These are phyloP conservation scores for Debaryomyces sp. DNA, from an alignment of 1,139 yeast genomes.

Conservation along the genomic window DNA sequence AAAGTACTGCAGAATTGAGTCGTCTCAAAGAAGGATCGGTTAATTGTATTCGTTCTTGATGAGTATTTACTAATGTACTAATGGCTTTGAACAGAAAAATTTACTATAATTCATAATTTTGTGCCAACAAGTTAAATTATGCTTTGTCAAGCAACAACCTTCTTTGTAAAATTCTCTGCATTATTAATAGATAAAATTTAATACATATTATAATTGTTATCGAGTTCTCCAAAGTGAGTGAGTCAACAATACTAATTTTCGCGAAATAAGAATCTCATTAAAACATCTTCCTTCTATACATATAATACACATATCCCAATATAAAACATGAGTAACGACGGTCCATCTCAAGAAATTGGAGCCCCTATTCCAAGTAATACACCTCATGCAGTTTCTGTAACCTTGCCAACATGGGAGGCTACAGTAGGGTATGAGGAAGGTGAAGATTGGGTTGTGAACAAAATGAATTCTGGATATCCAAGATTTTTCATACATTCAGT, in stretches of 20 bases:
- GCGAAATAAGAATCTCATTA: neutral
- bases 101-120: neutral
- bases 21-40: slow-evolving; percentile 71
- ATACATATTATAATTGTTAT: slow-evolving; percentile 5
- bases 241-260: neutral
- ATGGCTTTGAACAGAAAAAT: slow-evolving; percentile 7
- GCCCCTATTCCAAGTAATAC: slow-evolving; percentile 86
- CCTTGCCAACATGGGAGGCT: slow-evolving; percentile 93
- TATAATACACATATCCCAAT: neutral
- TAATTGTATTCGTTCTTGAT: slow-evolving; percentile 63
- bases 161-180: slow-evolving; percentile 5
- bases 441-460: slow-evolving; percentile 75
- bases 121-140: neutral
- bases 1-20: slow-evolving; percentile 42
- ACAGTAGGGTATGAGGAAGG: slow-evolving; percentile 93
- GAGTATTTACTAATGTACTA: neutral
- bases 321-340: slow-evolving; percentile 5
- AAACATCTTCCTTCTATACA: neutral
- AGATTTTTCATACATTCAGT: slow-evolving; percentile 78
- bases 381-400: slow-evolving; percentile 90
- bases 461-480: slow-evolving; percentile 89
- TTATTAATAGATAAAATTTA: slow-evolving; percentile 6
- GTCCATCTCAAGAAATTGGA: slow-evolving; percentile 60
- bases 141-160: neutral
- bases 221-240: neutral